Conservation (phyloP, 2,329 filamentous ascomycete species). For the Penicillium sclerotiorum region DNA sequence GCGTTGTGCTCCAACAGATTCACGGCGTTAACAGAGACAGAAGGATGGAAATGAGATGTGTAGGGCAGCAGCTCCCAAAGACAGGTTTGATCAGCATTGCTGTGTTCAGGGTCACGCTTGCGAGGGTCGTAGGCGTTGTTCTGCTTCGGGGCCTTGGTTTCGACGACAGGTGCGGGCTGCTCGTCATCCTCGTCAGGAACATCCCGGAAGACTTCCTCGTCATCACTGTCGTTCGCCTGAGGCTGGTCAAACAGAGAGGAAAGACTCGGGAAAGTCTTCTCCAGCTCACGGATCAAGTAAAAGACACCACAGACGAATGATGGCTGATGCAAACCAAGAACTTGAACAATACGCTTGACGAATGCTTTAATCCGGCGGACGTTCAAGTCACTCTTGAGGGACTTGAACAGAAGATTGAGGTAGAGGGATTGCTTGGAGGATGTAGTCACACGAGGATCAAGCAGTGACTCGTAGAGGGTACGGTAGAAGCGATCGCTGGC, state of each 20-base stretch:
- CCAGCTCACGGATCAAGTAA: constrained; percentile 82
- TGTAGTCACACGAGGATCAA: constrained; percentile 83
- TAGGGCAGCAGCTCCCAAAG: constrained; percentile 87
- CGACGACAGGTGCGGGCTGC: constrained; percentile 23
- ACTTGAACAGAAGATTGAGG: constrained; percentile 85
- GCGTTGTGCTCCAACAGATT: constrained; percentile 69
- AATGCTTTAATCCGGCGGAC: constrained; percentile 93
- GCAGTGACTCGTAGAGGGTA: constrained; percentile 89
- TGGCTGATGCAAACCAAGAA: constrained; percentile 85
- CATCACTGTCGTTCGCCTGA: constrained; percentile 73
- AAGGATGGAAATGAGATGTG: constrained; percentile 85
- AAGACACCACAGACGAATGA: constrained; percentile 92
- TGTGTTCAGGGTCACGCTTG: constrained; percentile 88
- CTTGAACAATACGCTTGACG: constrained; percentile 86
- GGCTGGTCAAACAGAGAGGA: constrained; percentile 77
- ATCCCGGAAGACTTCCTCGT: constrained; percentile 70
- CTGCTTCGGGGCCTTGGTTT: constrained; percentile 34
- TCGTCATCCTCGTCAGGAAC: constrained; percentile 60
- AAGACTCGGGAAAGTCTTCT: constrained; percentile 77
- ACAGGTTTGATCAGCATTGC: constrained; percentile 89
- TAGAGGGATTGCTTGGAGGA: constrained; percentile 97
- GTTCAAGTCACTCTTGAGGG: constrained; percentile 87
- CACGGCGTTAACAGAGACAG: constrained; percentile 79
- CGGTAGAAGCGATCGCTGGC: constrained; percentile 91
- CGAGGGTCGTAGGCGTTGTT: constrained; percentile 72